phyloP scores from a whole-genome alignment of 1,139 yeast genomes.

The Diutina siamensis region DNA sequence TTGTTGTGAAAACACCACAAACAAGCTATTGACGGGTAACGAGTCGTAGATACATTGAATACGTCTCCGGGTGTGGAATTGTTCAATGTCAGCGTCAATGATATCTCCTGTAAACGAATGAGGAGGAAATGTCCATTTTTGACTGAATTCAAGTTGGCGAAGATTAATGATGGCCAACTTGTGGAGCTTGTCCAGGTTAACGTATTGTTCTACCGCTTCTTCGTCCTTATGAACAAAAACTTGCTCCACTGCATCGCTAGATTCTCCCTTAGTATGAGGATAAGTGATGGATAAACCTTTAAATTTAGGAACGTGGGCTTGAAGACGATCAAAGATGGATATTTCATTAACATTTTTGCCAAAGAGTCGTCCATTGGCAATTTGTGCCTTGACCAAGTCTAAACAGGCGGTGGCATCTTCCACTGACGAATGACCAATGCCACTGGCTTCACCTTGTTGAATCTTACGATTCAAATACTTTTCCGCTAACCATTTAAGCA shows the following conservation, averaged over 20 bases:
- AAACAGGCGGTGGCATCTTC: conserved; percentile 81
- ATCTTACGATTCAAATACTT: conserved; percentile 45
- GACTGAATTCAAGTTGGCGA: conserved; percentile 44
- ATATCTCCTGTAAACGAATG: conserved; percentile 9
- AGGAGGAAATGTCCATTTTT: conserved; percentile 15
- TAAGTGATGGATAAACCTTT: conserved; percentile 32
- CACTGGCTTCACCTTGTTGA: conserved; percentile 42
- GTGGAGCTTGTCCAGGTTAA: conserved; percentile 20
- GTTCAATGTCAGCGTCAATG: conserved; percentile 6
- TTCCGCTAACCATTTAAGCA: conserved; percentile 56
- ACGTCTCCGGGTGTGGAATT: conserved; percentile 14
- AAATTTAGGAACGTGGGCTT: conserved; percentile 13
- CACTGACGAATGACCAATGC: conserved; percentile 69
- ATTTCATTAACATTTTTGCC: conserved; percentile 41
- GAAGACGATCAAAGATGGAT: conserved; percentile 19
- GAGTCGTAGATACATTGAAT: conserved; percentile 36
- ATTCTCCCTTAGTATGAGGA: neutral
- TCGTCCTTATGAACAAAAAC: conserved; percentile 46
- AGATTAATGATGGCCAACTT: conserved; percentile 45
- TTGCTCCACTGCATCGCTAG: conserved; percentile 13
- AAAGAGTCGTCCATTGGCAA: conserved; percentile 50
- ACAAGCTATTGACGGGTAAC: conserved; percentile 47
- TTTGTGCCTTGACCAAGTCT: conserved; percentile 60
- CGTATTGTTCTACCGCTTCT: conserved; percentile 36
- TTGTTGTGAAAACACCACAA: conserved; percentile 41